Percentiles rank a stretch among this genome's conserved stretches.
These are phyloP conservation scores for Chlorella sp. DNA, from an alignment of 139 green algal genomes.

Conservation along the genomic window DNA sequence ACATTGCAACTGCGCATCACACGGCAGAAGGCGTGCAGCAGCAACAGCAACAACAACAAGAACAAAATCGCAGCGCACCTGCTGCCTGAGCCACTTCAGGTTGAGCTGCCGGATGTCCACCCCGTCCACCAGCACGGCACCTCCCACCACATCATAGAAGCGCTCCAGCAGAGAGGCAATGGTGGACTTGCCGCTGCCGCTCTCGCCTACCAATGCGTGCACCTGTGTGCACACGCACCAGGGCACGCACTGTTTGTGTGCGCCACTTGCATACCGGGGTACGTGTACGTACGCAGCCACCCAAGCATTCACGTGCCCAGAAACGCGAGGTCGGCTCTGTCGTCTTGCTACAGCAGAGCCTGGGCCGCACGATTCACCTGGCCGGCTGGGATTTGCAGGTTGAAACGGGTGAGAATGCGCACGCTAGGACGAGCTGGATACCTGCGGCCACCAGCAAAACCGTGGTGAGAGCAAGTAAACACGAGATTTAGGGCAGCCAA, in stretches of 20 bases:
- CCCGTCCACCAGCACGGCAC: constrained; percentile 70
- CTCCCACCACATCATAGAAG: constrained; percentile 75
- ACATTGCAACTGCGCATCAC: no score
- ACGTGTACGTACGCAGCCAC: no score
- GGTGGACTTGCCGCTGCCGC: constrained; percentile 85
- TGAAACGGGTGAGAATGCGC: constrained; percentile 43
- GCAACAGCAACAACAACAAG: no score
- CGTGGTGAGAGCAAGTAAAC: constrained; percentile 1
- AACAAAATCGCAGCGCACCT: neutral
- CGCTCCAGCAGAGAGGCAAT: constrained; percentile 78
- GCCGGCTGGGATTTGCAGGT: constrained; percentile 39
- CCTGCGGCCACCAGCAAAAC: constrained; percentile 30
- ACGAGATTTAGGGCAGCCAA: neutral
- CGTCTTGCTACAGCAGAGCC: no score
- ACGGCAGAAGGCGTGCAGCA: no score
- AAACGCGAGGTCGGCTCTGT: no score
- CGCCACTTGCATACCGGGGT: no score
- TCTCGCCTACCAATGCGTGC: constrained; percentile 85
- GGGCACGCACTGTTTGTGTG: neutral
- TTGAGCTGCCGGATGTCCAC: constrained; percentile 59
- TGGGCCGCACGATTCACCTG: no score
- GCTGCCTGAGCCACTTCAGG: constrained; percentile 66
- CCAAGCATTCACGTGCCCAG: no score
- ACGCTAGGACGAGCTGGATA: constrained; percentile 53
- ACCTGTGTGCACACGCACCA: constrained; percentile 19